Evolutionary conservation across 208 protist genomes (phyloP), one percentile per base, ranked within the genome.

Genomic region (Leishmania lainsoni): DNA sequence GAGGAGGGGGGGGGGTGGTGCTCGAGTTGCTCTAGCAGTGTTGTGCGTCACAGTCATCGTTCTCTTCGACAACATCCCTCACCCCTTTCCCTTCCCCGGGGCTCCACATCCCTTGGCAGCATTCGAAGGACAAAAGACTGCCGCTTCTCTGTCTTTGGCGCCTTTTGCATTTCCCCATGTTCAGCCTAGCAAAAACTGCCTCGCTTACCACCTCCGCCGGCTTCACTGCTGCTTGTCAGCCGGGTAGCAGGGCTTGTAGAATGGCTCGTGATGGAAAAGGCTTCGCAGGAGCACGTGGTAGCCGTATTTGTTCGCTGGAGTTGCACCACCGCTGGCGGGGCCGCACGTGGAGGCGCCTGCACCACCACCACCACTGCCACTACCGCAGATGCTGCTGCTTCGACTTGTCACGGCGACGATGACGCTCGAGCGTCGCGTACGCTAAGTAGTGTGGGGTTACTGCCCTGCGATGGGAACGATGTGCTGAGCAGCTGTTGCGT

Each of bases 201-300:
- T 69, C 29, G 29, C 32, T 32, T 17, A 4, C n/a, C 63, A 69
- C 16, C 32, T 35, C 12, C 1, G 35, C 16, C 32, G 3, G n/a
- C 12, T 17, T 70, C 69, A 84, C 5, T 42, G 61, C 75, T 75
- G 76, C 74, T 80, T 79, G 39, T 84, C 75, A 9, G 12, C 61
- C 10, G 68, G 0, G 0, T 71, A 45, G 48, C 49, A 70, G 1
- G 81, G 20, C 48, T 58, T 73, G 65, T 76, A 80, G 81, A 63
- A 84, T 9, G 68, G 81, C 49, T 84, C 81, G 17, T 42, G 58
- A n/a, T 80, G 58, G 54, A 84, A 84, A 0, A 84, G 56, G 20
- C 65, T 80, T 8, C 81, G 75, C 14, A 84, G 75, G 1, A 84
- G 56, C 0, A 71, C 54, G 69, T 84, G 81, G 75, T 84, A 78